These are phyloP conservation scores for Daucus carota DNA, from an alignment of 129 eudicot species.

Conservation along the genomic window DH1_v3.0 NC_030386.2:14318001-14318500, in stretches of 20 bases:
- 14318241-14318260: slow-evolving; percentile 82
- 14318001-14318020: slow-evolving; percentile 99
- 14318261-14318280: slow-evolving; percentile 75
- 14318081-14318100: slow-evolving; percentile 71
- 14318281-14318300: slow-evolving; percentile 46
- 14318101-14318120: slow-evolving; percentile 67
- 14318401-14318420: slow-evolving; percentile 97
- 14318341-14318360: slow-evolving; percentile 50
- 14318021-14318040: slow-evolving; percentile 93
- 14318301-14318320: slow-evolving; percentile 71
- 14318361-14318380: slow-evolving; percentile 58
- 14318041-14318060: slow-evolving; percentile 83
- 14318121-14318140: slow-evolving; percentile 82
- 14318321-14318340: slow-evolving; percentile 90
- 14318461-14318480: slow-evolving; percentile 79
- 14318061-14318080: slow-evolving; percentile 70
- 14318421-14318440: slow-evolving; percentile 89
- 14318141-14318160: slow-evolving; percentile 62
- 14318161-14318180: slow-evolving; percentile 70
- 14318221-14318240: slow-evolving; percentile 73
- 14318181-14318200: slow-evolving; percentile 49
- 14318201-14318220: slow-evolving; percentile 65
- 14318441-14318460: slow-evolving; percentile 97
- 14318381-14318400: slow-evolving; percentile 67
- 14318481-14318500: slow-evolving; percentile 79